These are phyloP conservation scores for Ambrosia trifida DNA, from an alignment of 129 eudicot genomes.

Conservation along the genomic window DNA sequence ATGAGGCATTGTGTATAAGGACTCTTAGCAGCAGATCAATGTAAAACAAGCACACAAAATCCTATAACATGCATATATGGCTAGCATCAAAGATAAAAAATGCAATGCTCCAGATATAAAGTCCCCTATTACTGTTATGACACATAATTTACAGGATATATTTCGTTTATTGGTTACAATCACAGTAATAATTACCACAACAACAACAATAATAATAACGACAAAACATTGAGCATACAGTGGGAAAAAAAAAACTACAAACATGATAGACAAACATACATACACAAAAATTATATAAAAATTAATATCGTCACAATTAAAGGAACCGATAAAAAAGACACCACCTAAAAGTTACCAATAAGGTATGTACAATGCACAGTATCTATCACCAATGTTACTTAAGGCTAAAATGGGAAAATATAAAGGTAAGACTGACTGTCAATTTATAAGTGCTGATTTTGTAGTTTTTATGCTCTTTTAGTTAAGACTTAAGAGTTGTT, in stretches of 20 bases:
- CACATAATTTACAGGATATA: background rate
- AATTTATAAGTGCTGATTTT: background rate
- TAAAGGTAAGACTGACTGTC: background rate
- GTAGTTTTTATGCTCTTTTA: background rate
- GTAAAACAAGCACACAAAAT: slow-evolving; percentile 1
- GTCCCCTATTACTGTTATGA: background rate
- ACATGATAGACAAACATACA: no score
- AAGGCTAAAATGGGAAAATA: background rate
- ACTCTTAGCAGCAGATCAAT: slow-evolving; percentile 1
- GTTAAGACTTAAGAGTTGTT: background rate
- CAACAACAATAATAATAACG: background rate
- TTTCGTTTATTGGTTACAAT: background rate
- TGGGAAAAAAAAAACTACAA: background rate
- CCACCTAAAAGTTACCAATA: background rate
- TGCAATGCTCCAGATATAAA: background rate
- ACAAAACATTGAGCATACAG: background rate
- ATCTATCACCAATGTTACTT: background rate
- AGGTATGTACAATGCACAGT: slow-evolving; percentile 9
- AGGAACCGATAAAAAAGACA: background rate
- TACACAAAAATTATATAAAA: background rate
- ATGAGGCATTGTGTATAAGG: slow-evolving; percentile 7
- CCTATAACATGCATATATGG: slow-evolving; percentile 1
- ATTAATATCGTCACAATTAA: background rate
- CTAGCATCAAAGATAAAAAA: background rate
- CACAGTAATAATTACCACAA: background rate